A percentile compares a stretch with the other conserved stretches of the same genome.
Evolutionary conservation across 2,329 filamentous ascomycete species (phyloP).

Genomic region (Ophiostoma montium): DNA sequence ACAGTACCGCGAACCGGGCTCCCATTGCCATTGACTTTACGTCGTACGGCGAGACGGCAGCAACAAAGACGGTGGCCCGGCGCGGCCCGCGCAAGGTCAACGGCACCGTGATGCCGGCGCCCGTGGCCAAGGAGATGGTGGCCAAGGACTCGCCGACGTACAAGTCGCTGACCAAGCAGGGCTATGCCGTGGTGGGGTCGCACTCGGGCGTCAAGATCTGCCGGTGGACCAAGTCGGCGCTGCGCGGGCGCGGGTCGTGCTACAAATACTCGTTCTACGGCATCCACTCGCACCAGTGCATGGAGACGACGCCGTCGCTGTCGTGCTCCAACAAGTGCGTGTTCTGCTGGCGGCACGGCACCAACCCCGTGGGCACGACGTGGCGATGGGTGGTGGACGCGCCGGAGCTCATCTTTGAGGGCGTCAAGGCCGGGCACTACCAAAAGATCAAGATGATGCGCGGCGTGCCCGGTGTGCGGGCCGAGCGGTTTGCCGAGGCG

Average conservation of each 20-base stretch:
- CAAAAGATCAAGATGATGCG: conserved; percentile 96
- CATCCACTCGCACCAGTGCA: conserved; percentile 90
- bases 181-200: conserved; percentile 86
- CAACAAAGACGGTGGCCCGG: conserved; percentile 21
- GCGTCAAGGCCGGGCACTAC: conserved; percentile 85
- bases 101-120: conserved; percentile 25
- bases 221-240: conserved; percentile 93
- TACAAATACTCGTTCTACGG: conserved; percentile 98
- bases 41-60: conserved; percentile 38
- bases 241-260: conserved; percentile 84
- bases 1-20: conserved; percentile 16
- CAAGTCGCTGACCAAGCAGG: conserved; percentile 81
- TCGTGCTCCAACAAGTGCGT: conserved; percentile 98
- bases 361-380: conserved; percentile 89
- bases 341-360: conserved; percentile 97
- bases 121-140: conserved; percentile 75
- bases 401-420: conserved; percentile 76
- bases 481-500: conserved; percentile 83
- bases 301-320: conserved; percentile 92
- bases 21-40: conserved; percentile 79
- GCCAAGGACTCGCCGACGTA: conserved; percentile 82
- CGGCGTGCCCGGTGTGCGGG: conserved; percentile 80
- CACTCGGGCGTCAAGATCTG: conserved; percentile 97
- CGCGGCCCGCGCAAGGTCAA: not conserved
- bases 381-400: conserved; percentile 95